Conservation (phyloP, 129 eudicot genomes). For the Artemisia annua region DNA sequence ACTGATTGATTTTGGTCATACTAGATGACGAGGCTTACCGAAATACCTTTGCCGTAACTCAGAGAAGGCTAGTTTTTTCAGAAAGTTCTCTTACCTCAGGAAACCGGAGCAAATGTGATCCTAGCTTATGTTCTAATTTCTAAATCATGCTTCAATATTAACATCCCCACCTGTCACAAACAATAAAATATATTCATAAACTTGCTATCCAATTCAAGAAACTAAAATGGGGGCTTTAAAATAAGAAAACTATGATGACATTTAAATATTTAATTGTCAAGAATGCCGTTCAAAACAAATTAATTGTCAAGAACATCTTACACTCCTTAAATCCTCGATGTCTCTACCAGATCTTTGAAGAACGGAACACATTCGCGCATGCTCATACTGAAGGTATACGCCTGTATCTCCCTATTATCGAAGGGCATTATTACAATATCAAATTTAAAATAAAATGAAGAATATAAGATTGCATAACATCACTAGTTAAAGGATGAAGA, state of each 20-base stretch:
- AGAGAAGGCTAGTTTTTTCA: background rate
- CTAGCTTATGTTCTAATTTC: constrained; percentile 82
- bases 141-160: constrained; percentile 57
- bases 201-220: background rate
- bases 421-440: background rate
- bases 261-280: background rate
- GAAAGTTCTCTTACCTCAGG: no score
- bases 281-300: no score
- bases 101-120: constrained; percentile 21
- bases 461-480: background rate
- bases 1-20: background rate
- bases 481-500: background rate
- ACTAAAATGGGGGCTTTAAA: background rate
- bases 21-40: constrained; percentile 4
- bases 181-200: background rate
- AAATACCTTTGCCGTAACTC: background rate
- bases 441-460: background rate
- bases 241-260: background rate
- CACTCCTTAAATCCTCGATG: constrained; percentile 60
- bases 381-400: constrained; percentile 77
- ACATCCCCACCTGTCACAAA: constrained; percentile 47
- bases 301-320: constrained; percentile 10
- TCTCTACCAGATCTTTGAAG: constrained; percentile 35
- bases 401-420: constrained; percentile 87
- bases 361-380: constrained; percentile 81